A percentile compares a stretch with the other conserved stretches of the same genome.
These are phyloP conservation scores for Grosmannia huntii DNA, from an alignment of 2,329 filamentous ascomycete species.

Conservation along the genomic window DNA sequence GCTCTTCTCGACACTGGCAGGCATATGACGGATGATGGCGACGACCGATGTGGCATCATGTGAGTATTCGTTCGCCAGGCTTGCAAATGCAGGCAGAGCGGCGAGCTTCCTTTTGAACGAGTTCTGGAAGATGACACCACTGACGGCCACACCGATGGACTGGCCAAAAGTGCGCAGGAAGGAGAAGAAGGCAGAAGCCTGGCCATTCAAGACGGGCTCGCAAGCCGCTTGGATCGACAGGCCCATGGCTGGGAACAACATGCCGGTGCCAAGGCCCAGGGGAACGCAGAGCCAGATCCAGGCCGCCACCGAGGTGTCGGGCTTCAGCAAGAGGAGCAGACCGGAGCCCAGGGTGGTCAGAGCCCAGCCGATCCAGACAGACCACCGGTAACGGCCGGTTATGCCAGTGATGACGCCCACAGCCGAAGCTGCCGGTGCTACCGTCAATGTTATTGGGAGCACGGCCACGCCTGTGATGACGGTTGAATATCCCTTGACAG, in stretches of 20 bases:
- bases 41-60: constrained; percentile 42
- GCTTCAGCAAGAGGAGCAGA: constrained; percentile 12
- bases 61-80: constrained; percentile 30
- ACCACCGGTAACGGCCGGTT: constrained; percentile 19
- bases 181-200: constrained; percentile 26
- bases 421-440: constrained; percentile 11
- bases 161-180: constrained; percentile 28
- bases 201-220: constrained; percentile 21
- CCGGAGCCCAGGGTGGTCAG: constrained; percentile 15
- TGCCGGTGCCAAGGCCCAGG: constrained; percentile 23
- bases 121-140: constrained; percentile 29
- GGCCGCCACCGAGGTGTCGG: constrained; percentile 14
- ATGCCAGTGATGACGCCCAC: constrained; percentile 12
- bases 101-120: constrained; percentile 9
- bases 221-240: constrained; percentile 27
- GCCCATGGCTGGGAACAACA: constrained; percentile 25
- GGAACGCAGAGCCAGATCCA: constrained; percentile 25
- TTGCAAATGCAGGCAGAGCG: constrained; percentile 7
- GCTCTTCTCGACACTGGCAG: constrained; percentile 27
- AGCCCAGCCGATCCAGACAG: constrained; percentile 16
- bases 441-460: constrained; percentile 15
- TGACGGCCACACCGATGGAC: constrained; percentile 27
- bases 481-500: constrained; percentile 21
- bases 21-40: constrained; percentile 37
- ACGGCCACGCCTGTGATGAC: constrained; percentile 17